Evolutionary conservation across 108 stramenopile species (phyloP).

Genomic region (Aureococcus anophagefferens): DNA sequence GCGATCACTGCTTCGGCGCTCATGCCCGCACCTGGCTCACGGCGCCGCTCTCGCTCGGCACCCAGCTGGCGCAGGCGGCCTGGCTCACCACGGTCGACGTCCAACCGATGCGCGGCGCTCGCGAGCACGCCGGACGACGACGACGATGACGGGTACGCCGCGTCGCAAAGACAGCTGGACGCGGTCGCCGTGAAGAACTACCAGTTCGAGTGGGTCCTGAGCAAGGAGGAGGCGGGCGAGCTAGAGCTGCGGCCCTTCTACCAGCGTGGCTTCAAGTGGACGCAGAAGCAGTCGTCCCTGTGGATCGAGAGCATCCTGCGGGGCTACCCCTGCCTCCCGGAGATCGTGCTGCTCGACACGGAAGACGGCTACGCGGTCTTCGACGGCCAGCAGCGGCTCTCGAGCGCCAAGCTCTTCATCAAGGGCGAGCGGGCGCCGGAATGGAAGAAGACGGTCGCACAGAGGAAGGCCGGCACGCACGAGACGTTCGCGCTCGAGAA

Average conservation of each 20-base stretch:
- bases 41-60: too few species aligned
- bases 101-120: too few species aligned
- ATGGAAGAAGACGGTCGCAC: neutral
- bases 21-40: too few species aligned
- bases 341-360: neutral
- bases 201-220: too few species aligned
- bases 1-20: too few species aligned
- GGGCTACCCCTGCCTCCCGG: neutral
- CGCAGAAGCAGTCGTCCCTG: neutral
- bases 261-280: neutral
- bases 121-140: too few species aligned
- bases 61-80: too few species aligned
- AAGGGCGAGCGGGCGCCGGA: neutral
- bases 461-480: neutral
- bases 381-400: constrained; percentile 1
- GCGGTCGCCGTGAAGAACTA: too few species aligned
- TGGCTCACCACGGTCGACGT: too few species aligned
- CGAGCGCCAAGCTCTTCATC: neutral
- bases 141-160: too few species aligned
- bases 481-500: neutral
- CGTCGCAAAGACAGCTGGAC: too few species aligned
- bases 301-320: neutral
- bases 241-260: neutral
- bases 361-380: neutral
- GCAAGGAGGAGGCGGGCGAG: neutral